Evolutionary conservation across 306 rosid species (phyloP).

Genomic region (Benincasa hispida): DNA sequence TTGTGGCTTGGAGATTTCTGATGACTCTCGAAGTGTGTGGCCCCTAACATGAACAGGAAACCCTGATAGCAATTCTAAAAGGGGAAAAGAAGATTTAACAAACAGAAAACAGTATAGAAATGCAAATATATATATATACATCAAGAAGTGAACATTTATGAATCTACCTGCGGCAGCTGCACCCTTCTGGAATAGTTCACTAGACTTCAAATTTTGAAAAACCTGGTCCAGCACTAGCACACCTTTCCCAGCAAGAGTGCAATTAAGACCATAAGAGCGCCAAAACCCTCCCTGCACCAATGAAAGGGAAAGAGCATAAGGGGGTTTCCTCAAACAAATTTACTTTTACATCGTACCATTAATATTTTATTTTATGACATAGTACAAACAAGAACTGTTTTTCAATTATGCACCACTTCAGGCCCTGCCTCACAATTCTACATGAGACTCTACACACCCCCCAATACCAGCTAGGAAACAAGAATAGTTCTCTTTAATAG

Average conservation of each 20-base stretch:
- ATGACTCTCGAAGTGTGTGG: conserved; percentile 11
- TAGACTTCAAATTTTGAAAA: conserved; percentile 20
- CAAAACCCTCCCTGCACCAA: conserved; percentile 6
- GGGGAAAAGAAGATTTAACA: neutral
- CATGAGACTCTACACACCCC: neutral
- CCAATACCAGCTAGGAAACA: neutral
- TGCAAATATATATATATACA: neutral
- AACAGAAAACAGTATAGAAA: neutral
- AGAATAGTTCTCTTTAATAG: neutral
- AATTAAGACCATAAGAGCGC: conserved; percentile 17
- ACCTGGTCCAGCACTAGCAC: conserved; percentile 23
- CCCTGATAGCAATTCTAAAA: conserved; percentile 23
- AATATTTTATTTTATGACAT: neutral
- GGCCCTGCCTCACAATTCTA: neutral
- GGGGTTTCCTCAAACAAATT: neutral
- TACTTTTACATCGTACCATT: neutral
- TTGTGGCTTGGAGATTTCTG: conserved; percentile 20
- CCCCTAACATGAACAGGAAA: conserved; percentile 33
- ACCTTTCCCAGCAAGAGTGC: conserved; percentile 36
- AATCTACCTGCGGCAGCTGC: conserved; percentile 20
- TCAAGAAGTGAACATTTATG: neutral
- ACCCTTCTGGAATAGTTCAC: conserved; percentile 25
- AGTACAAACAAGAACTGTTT: neutral
- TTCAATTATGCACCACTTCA: neutral
- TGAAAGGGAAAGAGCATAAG: neutral